phyloP scores from a whole-genome alignment of 225 moss, liverwort and hornwort genomes.

The Climacium dendroides region DNA sequence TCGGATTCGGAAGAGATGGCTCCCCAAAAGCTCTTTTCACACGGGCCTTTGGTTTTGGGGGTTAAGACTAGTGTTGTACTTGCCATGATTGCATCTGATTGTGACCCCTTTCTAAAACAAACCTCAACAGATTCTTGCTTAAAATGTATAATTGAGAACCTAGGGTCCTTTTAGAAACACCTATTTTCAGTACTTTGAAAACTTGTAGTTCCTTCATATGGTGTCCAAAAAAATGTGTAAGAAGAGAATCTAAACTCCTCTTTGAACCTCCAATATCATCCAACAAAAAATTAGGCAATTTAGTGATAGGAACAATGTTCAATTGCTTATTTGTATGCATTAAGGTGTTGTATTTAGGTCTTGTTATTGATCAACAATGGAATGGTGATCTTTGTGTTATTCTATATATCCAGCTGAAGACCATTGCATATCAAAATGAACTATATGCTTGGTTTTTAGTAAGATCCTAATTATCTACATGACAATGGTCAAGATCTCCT shows the following conservation, averaged over 20 bases:
- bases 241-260: too few species aligned
- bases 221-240: neutral
- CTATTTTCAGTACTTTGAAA: neutral
- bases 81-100: neutral
- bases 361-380: neutral
- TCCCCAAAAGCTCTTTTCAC: neutral
- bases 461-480: accelerated
- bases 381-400: neutral
- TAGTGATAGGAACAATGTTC: neutral
- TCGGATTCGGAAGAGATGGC: neutral
- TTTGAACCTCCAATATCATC: neutral
- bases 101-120: neutral
- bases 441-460: neutral
- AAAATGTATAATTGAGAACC: neutral
- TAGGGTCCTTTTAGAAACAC: neutral
- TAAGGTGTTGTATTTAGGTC: too few species aligned
- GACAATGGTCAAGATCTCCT: neutral
- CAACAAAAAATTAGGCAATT: neutral
- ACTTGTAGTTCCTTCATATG: neutral
- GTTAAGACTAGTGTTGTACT: neutral
- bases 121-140: neutral
- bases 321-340: too few species aligned
- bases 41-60: neutral
- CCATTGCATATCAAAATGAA: neutral
- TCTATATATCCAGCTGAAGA: accelerated